Evolutionary conservation across 2,329 filamentous ascomycete genomes (phyloP), one percentile per base, ranked within the genome.

Genomic region (Paecilomyces niveus): DNA sequence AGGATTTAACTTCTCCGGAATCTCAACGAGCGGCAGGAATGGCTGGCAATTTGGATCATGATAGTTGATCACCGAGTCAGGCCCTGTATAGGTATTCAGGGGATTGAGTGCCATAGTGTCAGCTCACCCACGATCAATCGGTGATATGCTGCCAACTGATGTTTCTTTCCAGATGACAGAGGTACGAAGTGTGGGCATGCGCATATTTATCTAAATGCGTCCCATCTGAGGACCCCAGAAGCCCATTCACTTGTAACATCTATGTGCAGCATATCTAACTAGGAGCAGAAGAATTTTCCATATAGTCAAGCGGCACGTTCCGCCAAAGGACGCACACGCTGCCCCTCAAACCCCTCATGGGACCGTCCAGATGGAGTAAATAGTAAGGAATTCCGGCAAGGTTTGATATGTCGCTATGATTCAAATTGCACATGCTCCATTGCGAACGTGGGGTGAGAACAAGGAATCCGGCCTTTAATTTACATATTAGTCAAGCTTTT

Each of bases 11-110:
- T 70, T 72, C 15, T 76, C 74, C 0, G 84, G 84, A 2, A 87
- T 71, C 70, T 88, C 85, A 4, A 88, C 82, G 1, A 88, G 75
- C 0, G 85, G 85, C 8, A 87, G 66, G 0, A 83, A 83, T 2
- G 85, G 84, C 24, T 79, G 76, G 0, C 69, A 73, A 57, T 86
- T 82, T 0, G 85, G 84, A 61, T 87, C 73, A 63, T 84, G 86
- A 68, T 85, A 87, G 21, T 84, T 72, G 53, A 74, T 78, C 59
- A 87, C 65, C 3, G 84, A 81, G 63, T 85, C 76, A 8, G 81
- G 76, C 2, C 85, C 85, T 45, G 74, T 80, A 68, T 82, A 87
- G 10, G 85, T 80, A 65, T 87, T 87, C 56, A 78, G 70, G 35
- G 68, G 66, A 54, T 75, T 76, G 31, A 35, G 18, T 3, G 53